phyloP scores from a whole-genome alignment of 1,284 basidiomycete genomes.

The Polyporus tsugae region DNA sequence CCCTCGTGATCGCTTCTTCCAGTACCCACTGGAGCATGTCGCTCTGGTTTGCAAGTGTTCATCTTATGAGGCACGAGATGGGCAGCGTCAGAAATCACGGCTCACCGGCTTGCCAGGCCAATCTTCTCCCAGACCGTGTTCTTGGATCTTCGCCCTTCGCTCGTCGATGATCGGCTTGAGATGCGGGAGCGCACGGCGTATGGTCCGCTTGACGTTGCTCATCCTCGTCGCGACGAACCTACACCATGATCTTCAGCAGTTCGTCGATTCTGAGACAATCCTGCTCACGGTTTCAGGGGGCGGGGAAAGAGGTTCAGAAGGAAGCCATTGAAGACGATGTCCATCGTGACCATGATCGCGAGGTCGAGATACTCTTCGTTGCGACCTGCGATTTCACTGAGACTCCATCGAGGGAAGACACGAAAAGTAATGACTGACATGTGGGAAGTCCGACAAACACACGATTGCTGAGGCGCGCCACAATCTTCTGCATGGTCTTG shows the following conservation, averaged over 20 bases:
- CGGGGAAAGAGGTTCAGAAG: neutral
- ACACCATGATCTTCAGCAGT: no score
- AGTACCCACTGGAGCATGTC: constrained; percentile 57
- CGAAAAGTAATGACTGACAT: constrained; percentile 5
- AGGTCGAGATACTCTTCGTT: constrained; percentile 22
- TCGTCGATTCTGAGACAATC: no score
- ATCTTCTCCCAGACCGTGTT: constrained; percentile 31
- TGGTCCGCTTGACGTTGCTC: neutral
- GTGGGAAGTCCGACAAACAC: constrained; percentile 52
- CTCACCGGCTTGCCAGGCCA: constrained; percentile 37
- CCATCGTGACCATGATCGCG: constrained; percentile 11
- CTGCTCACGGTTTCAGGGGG: constrained; percentile 1
- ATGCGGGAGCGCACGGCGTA: neutral
- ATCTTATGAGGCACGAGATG: neutral
- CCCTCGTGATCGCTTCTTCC: constrained; percentile 44
- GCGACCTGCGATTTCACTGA: no score
- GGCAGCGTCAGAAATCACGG: no score
- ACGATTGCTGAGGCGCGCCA: constrained; percentile 46
- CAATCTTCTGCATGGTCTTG: constrained; percentile 13
- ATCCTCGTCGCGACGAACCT: neutral
- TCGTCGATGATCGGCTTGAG: constrained; percentile 33
- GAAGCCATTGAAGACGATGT: constrained; percentile 14
- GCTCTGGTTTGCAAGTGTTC: constrained; percentile 37
- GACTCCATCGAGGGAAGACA: no score
- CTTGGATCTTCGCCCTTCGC: constrained; percentile 23